Base-by-base conservation (phyloP, 495 filamentous ascomycete species). In the Hypomontagnella submonticulosa region DNA sequence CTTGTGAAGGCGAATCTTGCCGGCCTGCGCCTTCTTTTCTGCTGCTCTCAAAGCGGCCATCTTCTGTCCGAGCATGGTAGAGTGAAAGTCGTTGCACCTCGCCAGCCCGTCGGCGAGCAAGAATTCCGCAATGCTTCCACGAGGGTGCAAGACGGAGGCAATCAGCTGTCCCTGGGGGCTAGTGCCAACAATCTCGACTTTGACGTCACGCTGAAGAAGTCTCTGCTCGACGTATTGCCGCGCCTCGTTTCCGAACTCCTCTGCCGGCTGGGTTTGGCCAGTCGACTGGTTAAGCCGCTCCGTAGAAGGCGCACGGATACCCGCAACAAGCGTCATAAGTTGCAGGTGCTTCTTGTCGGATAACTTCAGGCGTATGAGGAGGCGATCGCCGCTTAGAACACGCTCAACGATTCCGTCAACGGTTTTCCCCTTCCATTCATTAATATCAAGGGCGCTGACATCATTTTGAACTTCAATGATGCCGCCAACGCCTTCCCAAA, bases 11-110 rank as follows among this genome's bases (percentile, higher is more conserved):
- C 91, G 90, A 13, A 86, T 79, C 54, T 89, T 88, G 30, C 81
- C 79, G 61, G 87, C 84, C 75, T 92, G 93, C 19, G 96, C 96
- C 36, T 85, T 72, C 75, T 90, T 92, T 80, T 99, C 96, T 1
- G 96, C 92, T 65, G 91, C 88, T 43, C 96, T 88, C 41, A 97
- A 85, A 54, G 82, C 71, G 36, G 88, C 87, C 95, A 99, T 99
- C 47, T 93, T 88, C 6, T 79, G 68, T 12, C 96, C 96, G 0
- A 99, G 85, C 72, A 97, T 78, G 12, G 91, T 91, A 1, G 92
- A 95, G 76, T 99, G 96, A 76, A 91, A 91, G 74, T 99, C 96
- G 40, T 90, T 89, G 81, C 95, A 98, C 66, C 92, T 85, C 38
- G 93, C 96, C 38, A 97, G 79, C 64, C 96, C 96, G 43, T 90